These are phyloP conservation scores for Myxozyma sirexii DNA, from an alignment of 805 yeast genomes.

Conservation along the genomic window DNA sequence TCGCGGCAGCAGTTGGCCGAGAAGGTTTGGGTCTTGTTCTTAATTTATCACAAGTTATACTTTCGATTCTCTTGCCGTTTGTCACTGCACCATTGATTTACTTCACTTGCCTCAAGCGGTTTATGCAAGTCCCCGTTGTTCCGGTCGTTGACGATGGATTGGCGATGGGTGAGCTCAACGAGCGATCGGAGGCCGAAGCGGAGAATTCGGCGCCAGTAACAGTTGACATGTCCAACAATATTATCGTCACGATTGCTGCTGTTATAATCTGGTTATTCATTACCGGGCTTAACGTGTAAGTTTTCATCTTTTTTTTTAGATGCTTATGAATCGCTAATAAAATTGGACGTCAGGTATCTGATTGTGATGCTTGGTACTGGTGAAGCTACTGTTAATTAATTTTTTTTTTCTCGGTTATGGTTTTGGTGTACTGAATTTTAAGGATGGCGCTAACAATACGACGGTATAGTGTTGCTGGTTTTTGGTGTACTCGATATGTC, in stretches of 20 bases:
- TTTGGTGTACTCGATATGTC: too few relatives aligned
- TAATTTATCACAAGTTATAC: slow-evolving; percentile 82
- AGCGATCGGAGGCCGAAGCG: background rate
- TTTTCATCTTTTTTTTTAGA: background rate
- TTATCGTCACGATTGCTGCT: slow-evolving; percentile 57
- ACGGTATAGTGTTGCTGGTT: too few relatives aligned
- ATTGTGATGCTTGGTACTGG: slow-evolving; percentile 54
- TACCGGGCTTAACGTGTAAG: slow-evolving; percentile 66
- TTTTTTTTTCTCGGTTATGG: background rate
- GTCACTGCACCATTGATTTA: slow-evolving; percentile 82
- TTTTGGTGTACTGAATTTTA: background rate
- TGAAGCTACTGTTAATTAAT: slow-evolving; percentile 37
- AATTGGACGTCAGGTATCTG: slow-evolving; percentile 37
- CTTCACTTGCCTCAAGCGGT: slow-evolving; percentile 68
- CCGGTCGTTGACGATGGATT: slow-evolving; percentile 16
- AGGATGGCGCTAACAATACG: too few relatives aligned
- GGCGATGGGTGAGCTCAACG: slow-evolving; percentile 2
- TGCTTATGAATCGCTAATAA: background rate
- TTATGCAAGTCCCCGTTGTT: slow-evolving; percentile 53
- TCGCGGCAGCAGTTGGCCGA: slow-evolving; percentile 72
- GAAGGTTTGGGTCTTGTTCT: slow-evolving; percentile 70
- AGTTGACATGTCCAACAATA: slow-evolving; percentile 53
- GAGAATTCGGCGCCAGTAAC: background rate
- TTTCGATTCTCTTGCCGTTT: slow-evolving; percentile 81
- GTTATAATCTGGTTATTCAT: slow-evolving; percentile 70